Evolutionary conservation across 2,329 filamentous ascomycete species (phyloP).

Genomic region (Alternaria tenuissima): DNA sequence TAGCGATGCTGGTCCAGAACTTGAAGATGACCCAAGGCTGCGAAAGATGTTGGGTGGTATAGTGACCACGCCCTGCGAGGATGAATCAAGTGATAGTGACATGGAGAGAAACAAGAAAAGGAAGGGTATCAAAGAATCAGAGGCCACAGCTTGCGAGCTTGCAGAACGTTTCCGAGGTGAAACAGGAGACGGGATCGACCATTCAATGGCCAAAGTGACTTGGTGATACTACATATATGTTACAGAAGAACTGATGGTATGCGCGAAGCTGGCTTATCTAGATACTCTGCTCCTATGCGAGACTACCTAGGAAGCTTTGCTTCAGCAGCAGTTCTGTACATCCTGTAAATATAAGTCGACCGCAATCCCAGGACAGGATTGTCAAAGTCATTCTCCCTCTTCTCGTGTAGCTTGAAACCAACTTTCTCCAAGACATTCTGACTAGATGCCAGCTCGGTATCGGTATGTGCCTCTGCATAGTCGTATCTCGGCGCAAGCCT

Average conservation of each 20-base stretch:
- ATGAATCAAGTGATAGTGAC: constrained; percentile 14
- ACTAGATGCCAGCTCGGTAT: constrained; percentile 62
- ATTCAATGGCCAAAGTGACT: background rate
- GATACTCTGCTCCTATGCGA: background rate
- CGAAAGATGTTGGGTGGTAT: constrained; percentile 11
- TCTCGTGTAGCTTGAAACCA: constrained; percentile 61
- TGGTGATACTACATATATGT: background rate
- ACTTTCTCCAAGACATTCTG: constrained; percentile 64
- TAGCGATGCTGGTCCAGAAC: constrained; percentile 4
- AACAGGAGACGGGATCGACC: constrained; percentile 4
- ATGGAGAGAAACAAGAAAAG: constrained; percentile 15
- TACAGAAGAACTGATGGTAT: background rate
- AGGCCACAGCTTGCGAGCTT: constrained; percentile 1
- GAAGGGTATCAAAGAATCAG: constrained; percentile 11
- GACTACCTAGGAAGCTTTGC: background rate
- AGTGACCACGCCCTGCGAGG: background rate
- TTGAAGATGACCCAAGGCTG: constrained; percentile 8
- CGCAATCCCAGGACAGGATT: constrained; percentile 46
- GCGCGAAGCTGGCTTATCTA: background rate
- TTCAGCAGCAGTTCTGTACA: constrained; percentile 29
- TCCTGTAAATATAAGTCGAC: constrained; percentile 49
- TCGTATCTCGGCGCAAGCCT: constrained; percentile 16
- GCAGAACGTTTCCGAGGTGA: constrained; percentile 4
- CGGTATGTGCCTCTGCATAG: constrained; percentile 57
- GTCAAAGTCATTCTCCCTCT: constrained; percentile 52